Percentiles rank a stretch among this genome's conserved stretches.
Evolutionary conservation across 2,329 filamentous ascomycete species (phyloP).

Genomic region (Ceratocystiopsis minuta): DNA sequence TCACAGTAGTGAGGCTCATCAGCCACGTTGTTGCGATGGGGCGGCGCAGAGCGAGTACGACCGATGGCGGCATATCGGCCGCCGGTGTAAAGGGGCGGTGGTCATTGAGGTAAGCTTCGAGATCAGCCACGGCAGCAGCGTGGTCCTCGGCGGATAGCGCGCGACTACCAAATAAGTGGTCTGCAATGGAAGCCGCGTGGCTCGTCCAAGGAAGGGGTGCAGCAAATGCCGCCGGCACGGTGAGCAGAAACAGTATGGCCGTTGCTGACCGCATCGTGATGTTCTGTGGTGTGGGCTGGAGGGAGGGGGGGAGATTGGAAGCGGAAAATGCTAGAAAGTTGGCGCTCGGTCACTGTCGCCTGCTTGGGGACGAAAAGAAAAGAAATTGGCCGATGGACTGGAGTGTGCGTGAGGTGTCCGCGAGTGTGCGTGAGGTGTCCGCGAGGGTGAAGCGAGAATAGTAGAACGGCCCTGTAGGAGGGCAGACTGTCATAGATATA

Average conservation of each 20-base stretch:
- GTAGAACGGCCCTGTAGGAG: too few relatives aligned
- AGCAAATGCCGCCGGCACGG: slow-evolving; percentile 1
- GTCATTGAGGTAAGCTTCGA: slow-evolving; percentile 2
- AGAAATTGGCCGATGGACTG: too few relatives aligned
- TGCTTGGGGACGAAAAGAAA: too few relatives aligned
- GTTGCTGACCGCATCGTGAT: too few relatives aligned
- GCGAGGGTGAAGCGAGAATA: too few relatives aligned
- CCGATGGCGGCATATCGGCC: not conserved
- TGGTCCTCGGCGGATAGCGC: not conserved
- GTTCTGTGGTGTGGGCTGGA: too few relatives aligned
- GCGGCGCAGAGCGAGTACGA: slow-evolving; percentile 5
- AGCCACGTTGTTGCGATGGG: slow-evolving; percentile 9
- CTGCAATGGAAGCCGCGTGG: slow-evolving; percentile 2
- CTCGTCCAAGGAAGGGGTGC: slow-evolving; percentile 1
- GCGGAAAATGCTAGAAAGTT: too few relatives aligned
- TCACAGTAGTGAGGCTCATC: slow-evolving; percentile 4
- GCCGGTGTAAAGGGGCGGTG: slow-evolving; percentile 7
- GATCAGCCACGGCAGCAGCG: slow-evolving; percentile 1
- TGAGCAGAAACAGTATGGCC: not conserved
- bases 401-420: too few relatives aligned
- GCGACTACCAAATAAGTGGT: not conserved
- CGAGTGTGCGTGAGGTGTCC: too few relatives aligned
- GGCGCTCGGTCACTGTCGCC: too few relatives aligned
- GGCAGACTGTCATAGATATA: not conserved
- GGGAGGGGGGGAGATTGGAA: too few relatives aligned